These are phyloP conservation scores for Neocallimastix lanati DNA, from an alignment of 192 early-diverging fungal genomes.

Conservation along the genomic window DNA sequence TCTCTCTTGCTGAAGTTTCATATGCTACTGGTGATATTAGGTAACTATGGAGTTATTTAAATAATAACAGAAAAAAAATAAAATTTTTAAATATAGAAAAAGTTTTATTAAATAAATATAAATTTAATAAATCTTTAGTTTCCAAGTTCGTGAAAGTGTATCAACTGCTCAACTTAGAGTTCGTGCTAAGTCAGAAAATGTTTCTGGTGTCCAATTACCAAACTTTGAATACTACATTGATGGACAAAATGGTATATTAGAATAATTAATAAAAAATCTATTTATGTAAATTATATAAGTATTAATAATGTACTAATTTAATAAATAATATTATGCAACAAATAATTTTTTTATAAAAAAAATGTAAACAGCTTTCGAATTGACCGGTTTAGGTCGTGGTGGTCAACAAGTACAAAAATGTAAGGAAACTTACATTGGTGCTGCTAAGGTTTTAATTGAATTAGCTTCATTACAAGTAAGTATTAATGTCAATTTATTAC, in stretches of 20 bases:
- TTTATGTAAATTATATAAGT: too few species aligned
- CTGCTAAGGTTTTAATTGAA: slow-evolving; percentile 87
- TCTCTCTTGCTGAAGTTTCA: slow-evolving; percentile 91
- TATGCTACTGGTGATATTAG: slow-evolving; percentile 93
- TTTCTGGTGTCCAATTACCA: slow-evolving; percentile 89
- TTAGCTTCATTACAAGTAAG: slow-evolving; percentile 88
- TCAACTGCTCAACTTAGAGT: slow-evolving; percentile 84
- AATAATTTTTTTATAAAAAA: background rate
- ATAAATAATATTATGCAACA: background rate
- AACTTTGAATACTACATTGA: slow-evolving; percentile 75
- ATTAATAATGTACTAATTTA: too few species aligned
- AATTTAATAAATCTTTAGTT: slow-evolving; percentile 21
- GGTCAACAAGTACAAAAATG: slow-evolving; percentile 93
- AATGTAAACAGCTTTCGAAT: slow-evolving; percentile 56
- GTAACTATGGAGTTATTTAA: too few species aligned
- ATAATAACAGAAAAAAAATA: too few species aligned
- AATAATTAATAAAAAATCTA: too few species aligned
- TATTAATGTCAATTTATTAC: background rate
- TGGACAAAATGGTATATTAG: slow-evolving; percentile 68
- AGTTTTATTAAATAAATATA: too few species aligned
- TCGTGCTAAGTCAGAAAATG: slow-evolving; percentile 84
- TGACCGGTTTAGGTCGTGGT: slow-evolving; percentile 94
- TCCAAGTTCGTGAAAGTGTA: slow-evolving; percentile 87
- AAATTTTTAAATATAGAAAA: too few species aligned
- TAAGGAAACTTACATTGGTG: slow-evolving; percentile 84